Evolutionary conservation across 169 alveolate genomes (phyloP), one percentile per base, ranked within the genome.

Genomic region (Eimeria maxima): DNA sequence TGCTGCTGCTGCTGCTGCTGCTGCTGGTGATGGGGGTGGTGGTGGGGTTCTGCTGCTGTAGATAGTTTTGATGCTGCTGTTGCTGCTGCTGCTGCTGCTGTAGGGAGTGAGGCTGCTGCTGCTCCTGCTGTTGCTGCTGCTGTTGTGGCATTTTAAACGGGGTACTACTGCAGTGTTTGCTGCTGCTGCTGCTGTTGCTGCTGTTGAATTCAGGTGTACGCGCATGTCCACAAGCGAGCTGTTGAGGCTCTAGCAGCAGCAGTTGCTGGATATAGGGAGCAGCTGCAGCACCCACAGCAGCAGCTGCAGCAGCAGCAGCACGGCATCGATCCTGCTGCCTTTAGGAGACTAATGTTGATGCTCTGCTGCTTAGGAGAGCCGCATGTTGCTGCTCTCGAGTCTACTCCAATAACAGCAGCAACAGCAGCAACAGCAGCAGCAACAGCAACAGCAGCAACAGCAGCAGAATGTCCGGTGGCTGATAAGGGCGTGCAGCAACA

Each of bases 361-460:
- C 76, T 83, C 10, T 83, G 92, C 92, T 83, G 92, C 92, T 27
- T 83, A 29, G 92, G 92, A 45, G 92, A 83, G 53, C 92, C 92
- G 10, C 92, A 83, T 53, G 74, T 83, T 83, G 92, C 92, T 55
- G 50, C 92, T 27, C 57, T 83, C 8, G 92, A 83, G 57, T 83
- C 92, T 24, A n/a, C 50, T n/a, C 92, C 92, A 53, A 78, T 76
- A 44, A 57, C 50, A 53, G 92, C 92, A 53, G 92, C 76, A 57
- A 44, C 92, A 22, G 45, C 65, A 53, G 45, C 45, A 47, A 42
- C 87, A 24, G 71, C 71, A 22, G 45, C 90, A 20, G 22, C 53
- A 47, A 53, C 33, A 47, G 90, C 80, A 24, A 45, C n/a, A n/a
- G n/a, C n/a, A n/a, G n/a, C 92, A 22, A 24, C 65, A 53, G 45